Conservation (phyloP, 139 green algal genomes). For the Auxenochlorella pyrenoidosa region DNA sequence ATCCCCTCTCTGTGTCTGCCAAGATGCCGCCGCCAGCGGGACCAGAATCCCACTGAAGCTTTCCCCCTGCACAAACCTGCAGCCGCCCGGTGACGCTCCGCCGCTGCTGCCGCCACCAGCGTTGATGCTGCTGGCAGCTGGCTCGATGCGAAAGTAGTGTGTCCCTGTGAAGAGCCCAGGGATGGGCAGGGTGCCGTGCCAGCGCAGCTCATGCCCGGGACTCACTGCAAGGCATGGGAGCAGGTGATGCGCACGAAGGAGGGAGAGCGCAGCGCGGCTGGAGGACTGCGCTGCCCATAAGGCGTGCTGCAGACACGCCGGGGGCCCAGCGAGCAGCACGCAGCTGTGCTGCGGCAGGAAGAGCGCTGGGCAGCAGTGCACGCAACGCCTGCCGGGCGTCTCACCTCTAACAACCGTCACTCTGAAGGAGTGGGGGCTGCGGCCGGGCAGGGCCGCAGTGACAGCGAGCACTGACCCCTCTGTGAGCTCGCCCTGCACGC, state of each 20-base stretch:
- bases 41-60: slow-evolving; percentile 4
- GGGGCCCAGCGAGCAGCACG: no score
- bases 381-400: no score
- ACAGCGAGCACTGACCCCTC: background rate
- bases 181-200: slow-evolving; percentile 1
- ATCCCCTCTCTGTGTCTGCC: background rate
- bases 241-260: no score
- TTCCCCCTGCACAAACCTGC: slow-evolving; percentile 12
- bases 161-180: background rate
- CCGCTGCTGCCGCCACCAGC: no score
- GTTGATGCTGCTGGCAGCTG: background rate
- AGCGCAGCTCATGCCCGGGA: background rate
- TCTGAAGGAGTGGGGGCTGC: background rate
- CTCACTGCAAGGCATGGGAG: background rate
- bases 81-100: background rate
- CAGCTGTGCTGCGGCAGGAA: no score
- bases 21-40: background rate
- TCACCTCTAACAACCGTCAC: background rate
- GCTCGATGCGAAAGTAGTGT: slow-evolving; percentile 8
- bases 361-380: no score
- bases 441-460: background rate
- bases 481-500: background rate
- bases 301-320: no score
- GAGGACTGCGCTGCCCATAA: no score
- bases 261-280: no score